Evolutionary conservation across 495 filamentous ascomycete species (phyloP).

Genomic region (Haplographium delicatum): DNA sequence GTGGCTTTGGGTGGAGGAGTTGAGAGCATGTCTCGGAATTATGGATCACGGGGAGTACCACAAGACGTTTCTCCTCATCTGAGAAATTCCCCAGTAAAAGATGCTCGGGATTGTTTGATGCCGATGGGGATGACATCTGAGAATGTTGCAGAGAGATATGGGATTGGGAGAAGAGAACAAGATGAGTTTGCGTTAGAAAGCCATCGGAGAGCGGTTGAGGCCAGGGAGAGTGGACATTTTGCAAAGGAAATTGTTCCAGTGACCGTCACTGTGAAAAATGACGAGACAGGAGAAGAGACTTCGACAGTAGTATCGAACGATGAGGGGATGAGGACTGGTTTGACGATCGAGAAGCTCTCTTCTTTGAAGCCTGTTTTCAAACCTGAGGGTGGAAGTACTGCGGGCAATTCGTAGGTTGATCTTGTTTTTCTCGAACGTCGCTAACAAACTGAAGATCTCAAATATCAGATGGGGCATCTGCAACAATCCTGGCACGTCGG

Average conservation of each 20-base stretch:
- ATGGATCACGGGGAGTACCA: constrained; percentile 60
- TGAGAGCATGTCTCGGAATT: constrained; percentile 70
- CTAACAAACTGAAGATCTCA: constrained; percentile 40
- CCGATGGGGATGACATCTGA: constrained; percentile 68
- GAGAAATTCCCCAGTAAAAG: constrained; percentile 48
- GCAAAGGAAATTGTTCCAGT: constrained; percentile 59
- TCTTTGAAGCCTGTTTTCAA: constrained; percentile 65
- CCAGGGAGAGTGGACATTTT: constrained; percentile 56
- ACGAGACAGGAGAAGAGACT: constrained; percentile 40
- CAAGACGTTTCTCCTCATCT: constrained; percentile 61
- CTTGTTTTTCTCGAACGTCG: background rate
- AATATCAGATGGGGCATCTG: constrained; percentile 66
- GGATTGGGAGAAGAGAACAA: constrained; percentile 54
- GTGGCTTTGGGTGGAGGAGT: constrained; percentile 67
- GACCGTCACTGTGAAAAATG: constrained; percentile 49
- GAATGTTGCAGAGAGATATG: constrained; percentile 64
- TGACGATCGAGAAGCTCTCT: constrained; percentile 54
- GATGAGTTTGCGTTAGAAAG: constrained; percentile 58
- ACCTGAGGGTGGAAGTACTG: constrained; percentile 52
- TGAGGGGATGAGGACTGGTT: constrained; percentile 59
- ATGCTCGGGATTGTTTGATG: constrained; percentile 66
- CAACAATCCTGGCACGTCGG: constrained; percentile 58
- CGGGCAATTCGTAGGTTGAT: constrained; percentile 48
- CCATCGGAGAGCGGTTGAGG: constrained; percentile 56
- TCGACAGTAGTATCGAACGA: constrained; percentile 47